phyloP scores from a whole-genome alignment of 768 basidiomycete genomes.

The Strobilomyces confusus region DNA sequence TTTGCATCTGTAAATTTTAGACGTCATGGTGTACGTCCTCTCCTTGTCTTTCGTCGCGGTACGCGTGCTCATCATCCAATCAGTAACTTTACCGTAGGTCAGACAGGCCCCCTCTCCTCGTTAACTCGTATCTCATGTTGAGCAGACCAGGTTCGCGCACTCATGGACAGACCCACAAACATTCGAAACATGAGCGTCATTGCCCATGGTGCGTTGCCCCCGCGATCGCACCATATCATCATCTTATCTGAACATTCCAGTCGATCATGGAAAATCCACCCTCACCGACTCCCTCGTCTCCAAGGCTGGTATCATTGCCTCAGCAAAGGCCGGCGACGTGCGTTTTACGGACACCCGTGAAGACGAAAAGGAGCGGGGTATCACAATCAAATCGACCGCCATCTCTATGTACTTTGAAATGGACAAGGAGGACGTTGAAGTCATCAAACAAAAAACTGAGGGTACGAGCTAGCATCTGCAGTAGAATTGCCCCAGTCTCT shows the following conservation, averaged over 20 bases:
- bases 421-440: conserved; percentile 76
- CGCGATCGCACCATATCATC: conserved; percentile 8
- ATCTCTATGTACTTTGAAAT: conserved; percentile 99
- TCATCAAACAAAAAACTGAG: conserved; percentile 92
- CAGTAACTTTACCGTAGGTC: conserved; percentile 89
- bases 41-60: conserved; percentile 2
- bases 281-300: conserved; percentile 98
- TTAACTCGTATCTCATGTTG: conserved; percentile 4
- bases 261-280: conserved; percentile 99
- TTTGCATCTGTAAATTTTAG: conserved; percentile 40
- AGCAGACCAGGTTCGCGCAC: conserved; percentile 77
- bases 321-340: conserved; percentile 91
- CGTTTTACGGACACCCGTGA: conserved; percentile 96
- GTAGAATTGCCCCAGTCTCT: background rate
- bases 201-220: conserved; percentile 68
- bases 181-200: conserved; percentile 96
- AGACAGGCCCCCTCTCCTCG: conserved; percentile 29
- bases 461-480: conserved; percentile 44
- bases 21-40: conserved; percentile 76
- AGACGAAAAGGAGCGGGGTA: conserved; percentile 99
- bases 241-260: conserved; percentile 39
- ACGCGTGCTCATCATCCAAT: conserved; percentile 30
- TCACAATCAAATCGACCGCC: conserved; percentile 99
- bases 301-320: conserved; percentile 98
- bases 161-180: conserved; percentile 89